These are phyloP conservation scores for Phoenix roebelenii DNA, from an alignment of 176 grass and related monocot genomes.

Conservation along the genomic window DNA sequence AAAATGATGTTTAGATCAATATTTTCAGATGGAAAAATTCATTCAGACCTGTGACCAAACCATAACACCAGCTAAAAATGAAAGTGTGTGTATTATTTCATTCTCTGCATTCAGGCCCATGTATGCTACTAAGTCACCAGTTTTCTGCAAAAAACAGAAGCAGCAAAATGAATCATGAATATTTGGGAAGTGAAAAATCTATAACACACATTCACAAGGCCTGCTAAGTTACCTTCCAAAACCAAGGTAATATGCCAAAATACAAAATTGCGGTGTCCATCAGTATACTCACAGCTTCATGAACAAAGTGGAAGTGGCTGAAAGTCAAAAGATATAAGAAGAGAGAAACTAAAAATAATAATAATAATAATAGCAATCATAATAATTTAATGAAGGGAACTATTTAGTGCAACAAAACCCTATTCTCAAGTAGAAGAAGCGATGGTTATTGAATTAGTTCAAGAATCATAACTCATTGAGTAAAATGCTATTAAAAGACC, in stretches of 20 bases:
- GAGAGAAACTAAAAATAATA: background rate
- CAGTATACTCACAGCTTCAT: slow-evolving; percentile 72
- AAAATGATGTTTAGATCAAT: background rate
- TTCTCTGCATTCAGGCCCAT: slow-evolving; percentile 79
- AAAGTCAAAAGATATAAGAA: background rate
- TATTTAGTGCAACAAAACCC: no score
- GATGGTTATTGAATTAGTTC: no score
- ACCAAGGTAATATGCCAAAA: slow-evolving; percentile 75
- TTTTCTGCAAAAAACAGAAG: slow-evolving; percentile 35
- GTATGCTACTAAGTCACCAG: slow-evolving; percentile 42
- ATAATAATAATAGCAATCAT: background rate
- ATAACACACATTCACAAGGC: background rate
- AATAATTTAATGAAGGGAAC: no score
- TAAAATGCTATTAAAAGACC: no score
- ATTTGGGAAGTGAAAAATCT: background rate
- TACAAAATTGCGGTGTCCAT: slow-evolving; percentile 85
- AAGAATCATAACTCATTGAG: no score
- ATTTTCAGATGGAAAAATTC: background rate
- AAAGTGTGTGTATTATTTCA: slow-evolving; percentile 89
- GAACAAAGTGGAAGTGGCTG: slow-evolving; percentile 78
- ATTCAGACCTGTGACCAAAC: slow-evolving; percentile 91
- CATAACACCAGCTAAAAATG: slow-evolving; percentile 90
- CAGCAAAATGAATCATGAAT: background rate
- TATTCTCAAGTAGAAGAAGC: no score
- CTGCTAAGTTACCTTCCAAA: slow-evolving; percentile 74